Conservation (phyloP, 192 early-diverging fungal genomes). For the Umbelopsis sp. region DNA sequence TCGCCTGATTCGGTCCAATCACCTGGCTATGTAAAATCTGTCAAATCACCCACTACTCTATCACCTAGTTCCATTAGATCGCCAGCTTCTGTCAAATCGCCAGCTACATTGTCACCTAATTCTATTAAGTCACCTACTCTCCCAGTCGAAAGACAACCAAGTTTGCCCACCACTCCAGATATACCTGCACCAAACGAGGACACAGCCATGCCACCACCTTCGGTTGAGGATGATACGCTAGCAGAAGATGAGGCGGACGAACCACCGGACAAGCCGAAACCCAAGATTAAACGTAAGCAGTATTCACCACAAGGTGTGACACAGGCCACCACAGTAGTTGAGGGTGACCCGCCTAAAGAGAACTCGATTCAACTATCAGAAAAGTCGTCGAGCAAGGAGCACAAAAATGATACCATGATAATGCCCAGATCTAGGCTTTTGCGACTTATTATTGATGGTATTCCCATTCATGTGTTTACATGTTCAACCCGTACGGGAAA, state of each 20-base stretch:
- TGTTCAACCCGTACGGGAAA: slow-evolving; percentile 47
- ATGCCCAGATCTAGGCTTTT: slow-evolving; percentile 50
- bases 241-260: neutral
- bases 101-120: neutral
- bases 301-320: neutral
- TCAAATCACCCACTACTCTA: too few relatives aligned
- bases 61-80: neutral
- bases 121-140: too few relatives aligned
- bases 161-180: too few relatives aligned
- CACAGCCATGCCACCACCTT: neutral
- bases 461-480: slow-evolving; percentile 56
- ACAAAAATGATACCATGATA: slow-evolving; percentile 14
- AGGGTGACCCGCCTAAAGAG: neutral
- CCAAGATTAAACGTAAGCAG: neutral
- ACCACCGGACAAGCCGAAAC: neutral
- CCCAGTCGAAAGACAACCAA: too few relatives aligned
- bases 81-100: neutral
- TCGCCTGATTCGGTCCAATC: too few relatives aligned
- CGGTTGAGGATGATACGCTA: neutral
- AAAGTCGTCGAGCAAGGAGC: too few relatives aligned
- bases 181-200: neutral
- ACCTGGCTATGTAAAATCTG: too few relatives aligned
- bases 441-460: slow-evolving; percentile 57
- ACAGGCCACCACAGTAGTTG: neutral
- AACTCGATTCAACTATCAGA: too few relatives aligned